Evolutionary conservation across 768 basidiomycete species (phyloP).

Genomic region (Boletus pseudopeckii): DNA sequence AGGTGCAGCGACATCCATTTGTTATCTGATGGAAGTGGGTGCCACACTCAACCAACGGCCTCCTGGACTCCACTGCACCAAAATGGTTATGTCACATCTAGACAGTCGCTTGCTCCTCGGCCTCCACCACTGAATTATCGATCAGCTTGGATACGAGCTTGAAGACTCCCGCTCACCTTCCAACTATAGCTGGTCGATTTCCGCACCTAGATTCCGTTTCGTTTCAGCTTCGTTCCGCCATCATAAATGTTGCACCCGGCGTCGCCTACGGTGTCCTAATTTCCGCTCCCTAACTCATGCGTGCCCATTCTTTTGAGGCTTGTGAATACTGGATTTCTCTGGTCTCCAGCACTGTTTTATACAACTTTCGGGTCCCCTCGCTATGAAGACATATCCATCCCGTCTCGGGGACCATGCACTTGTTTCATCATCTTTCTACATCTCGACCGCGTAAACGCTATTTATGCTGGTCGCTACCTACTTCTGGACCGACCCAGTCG

Average conservation of each 20-base stretch:
- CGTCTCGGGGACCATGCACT: slow-evolving; percentile 46
- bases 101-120: slow-evolving; percentile 43
- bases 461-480: slow-evolving; percentile 27
- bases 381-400: slow-evolving; percentile 63
- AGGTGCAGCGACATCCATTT: slow-evolving; percentile 45
- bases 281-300: slow-evolving; percentile 39
- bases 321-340: slow-evolving; percentile 37
- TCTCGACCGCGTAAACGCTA: slow-evolving; percentile 31
- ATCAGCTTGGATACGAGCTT: slow-evolving; percentile 49
- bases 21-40: slow-evolving; percentile 40
- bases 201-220: slow-evolving; percentile 28
- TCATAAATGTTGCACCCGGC: slow-evolving; percentile 31
- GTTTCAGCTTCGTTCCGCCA: slow-evolving; percentile 19
- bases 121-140: slow-evolving; percentile 43
- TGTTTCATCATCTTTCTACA: slow-evolving; percentile 28
- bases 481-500: slow-evolving; percentile 21
- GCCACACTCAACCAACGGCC: slow-evolving; percentile 35
- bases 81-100: slow-evolving; percentile 39
- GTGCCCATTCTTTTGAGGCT: slow-evolving; percentile 31
- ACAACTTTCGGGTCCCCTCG: slow-evolving; percentile 24
- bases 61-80: slow-evolving; percentile 44
- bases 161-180: slow-evolving; percentile 20
- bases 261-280: slow-evolving; percentile 36
- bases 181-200: slow-evolving; percentile 8
- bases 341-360: slow-evolving; percentile 23